A percentile compares a stretch with the other conserved stretches of the same genome.
Conservation (phyloP, 2,329 filamentous ascomycete species). For the Coniochaeta hoffmannii region DNA sequence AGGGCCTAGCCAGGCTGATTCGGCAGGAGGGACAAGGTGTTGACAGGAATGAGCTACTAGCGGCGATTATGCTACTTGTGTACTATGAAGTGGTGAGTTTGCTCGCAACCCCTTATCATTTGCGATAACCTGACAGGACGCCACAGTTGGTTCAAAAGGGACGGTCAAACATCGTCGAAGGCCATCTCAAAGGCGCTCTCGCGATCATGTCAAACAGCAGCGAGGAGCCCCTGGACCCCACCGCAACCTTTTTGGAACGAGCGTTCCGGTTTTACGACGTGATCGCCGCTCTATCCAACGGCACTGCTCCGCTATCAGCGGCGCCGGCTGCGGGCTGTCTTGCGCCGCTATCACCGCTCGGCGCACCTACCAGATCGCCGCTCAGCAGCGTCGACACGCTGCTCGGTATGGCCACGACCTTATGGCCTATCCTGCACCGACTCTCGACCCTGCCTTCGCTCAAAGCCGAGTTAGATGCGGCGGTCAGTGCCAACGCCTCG, state of each 20-base stretch:
- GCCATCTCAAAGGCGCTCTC: conserved; percentile 54
- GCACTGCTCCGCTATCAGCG: conserved; percentile 47
- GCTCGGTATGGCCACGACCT: conserved; percentile 52
- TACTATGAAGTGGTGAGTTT: conserved; percentile 56
- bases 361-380: conserved; percentile 35
- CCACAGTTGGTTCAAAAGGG: conserved; percentile 53
- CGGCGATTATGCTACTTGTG: conserved; percentile 53
- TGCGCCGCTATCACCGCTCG: conserved; percentile 37
- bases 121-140: background rate
- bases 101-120: background rate
- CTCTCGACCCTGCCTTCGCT: conserved; percentile 47
- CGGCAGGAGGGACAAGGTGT: conserved; percentile 18
- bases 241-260: conserved; percentile 50
- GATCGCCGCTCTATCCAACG: conserved; percentile 54
- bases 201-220: conserved; percentile 47
- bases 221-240: conserved; percentile 37
- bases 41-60: conserved; percentile 50
- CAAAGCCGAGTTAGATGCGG: conserved; percentile 42
- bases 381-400: conserved; percentile 49
- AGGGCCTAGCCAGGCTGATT: conserved; percentile 49
- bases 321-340: conserved; percentile 39
- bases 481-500: conserved; percentile 31
- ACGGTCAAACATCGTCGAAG: conserved; percentile 51
- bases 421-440: conserved; percentile 58
- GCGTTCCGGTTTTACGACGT: conserved; percentile 61